A percentile compares a stretch with the other conserved stretches of the same genome.
These are phyloP conservation scores for Aspergillus ochraceus DNA, from an alignment of 2,329 filamentous ascomycete species.

Conservation along the genomic window DNA sequence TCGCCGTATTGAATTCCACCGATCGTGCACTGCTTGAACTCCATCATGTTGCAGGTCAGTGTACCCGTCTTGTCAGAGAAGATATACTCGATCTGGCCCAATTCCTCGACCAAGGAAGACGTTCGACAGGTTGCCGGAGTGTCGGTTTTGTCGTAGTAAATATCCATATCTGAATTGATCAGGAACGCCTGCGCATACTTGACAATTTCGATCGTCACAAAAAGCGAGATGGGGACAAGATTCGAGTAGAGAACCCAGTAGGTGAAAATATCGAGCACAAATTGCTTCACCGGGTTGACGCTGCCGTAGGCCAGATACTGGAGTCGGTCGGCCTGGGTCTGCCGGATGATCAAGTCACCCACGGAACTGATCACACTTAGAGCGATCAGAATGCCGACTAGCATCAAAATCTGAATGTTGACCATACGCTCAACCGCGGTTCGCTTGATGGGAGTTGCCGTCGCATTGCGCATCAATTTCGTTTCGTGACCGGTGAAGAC, in stretches of 20 bases:
- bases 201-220: constrained; percentile 95
- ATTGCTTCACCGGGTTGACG: constrained; percentile 71
- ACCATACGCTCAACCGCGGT: constrained; percentile 94
- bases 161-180: constrained; percentile 96
- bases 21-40: constrained; percentile 94
- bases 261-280: constrained; percentile 92
- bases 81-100: constrained; percentile 97
- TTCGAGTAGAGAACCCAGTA: constrained; percentile 99
- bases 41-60: constrained; percentile 98
- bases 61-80: constrained; percentile 98
- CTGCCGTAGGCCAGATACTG: constrained; percentile 69
- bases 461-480: constrained; percentile 98
- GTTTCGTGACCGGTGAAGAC: constrained; percentile 98
- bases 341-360: constrained; percentile 80
- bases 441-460: constrained; percentile 93
- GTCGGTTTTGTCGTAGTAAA: constrained; percentile 94
- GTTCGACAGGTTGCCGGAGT: constrained; percentile 95
- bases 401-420: constrained; percentile 87
- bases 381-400: constrained; percentile 78
- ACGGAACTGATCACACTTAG: constrained; percentile 89
- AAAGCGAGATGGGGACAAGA: constrained; percentile 93
- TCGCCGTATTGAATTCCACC: constrained; percentile 92
- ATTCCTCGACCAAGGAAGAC: constrained; percentile 91
- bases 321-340: constrained; percentile 62
- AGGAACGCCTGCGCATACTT: constrained; percentile 98